Base-by-base conservation (phyloP, 2,329 filamentous ascomycete species). In the Cephalotrichum gorgonifer region DNA sequence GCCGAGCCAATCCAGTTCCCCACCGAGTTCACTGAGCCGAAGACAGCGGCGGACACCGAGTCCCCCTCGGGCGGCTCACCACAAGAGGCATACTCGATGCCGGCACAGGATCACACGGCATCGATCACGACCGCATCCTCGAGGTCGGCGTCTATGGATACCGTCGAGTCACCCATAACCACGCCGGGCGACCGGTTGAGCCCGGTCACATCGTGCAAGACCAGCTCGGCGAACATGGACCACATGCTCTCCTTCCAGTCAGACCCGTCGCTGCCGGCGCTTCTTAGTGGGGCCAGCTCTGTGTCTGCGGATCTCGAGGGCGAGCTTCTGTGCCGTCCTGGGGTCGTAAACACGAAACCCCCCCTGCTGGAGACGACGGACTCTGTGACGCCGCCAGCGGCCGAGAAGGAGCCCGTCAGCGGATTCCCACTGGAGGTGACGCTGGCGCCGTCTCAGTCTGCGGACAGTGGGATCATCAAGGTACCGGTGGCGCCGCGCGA, bases 271-370 rank as follows among this genome's bases (percentile, higher is more conserved):
- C 63, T 84, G 3, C 80, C 80, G 11, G 79, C 79, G 6, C 64
- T 83, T 7, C 67, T 83, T 11, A 83, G 79, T 50, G 77, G 79
- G 11, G 77, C 79, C 8, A 82, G 79, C 57, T 84, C 80, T 2
- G 72, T 83, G 9, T 83, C 78, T 14, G 78, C 76, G 1, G 80
- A 83, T 54, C 66, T 75, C 22, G 80, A 84, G 53, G 76, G 73
- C 1, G 80, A 83, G 44, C 76, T 81, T 35, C 64, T 81, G 3
- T 64, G 72, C 48, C 68, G 64, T 22, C 75, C 75, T 9, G 73
- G 71, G 5, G 63, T 69, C 6, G 64, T 75, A 6, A 65, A 65
- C 44, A 56, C 52, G 3, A 65, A 66, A 17, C 62, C 68, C 2
- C 65, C 72, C 11, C 60, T 75, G 1, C 64, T 78, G 25, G 71